Percentiles rank a stretch among this genome's conserved stretches.
Evolutionary conservation across 1,139 yeast species (phyloP).

Genomic region (Lodderomyces parapsilosis): DNA sequence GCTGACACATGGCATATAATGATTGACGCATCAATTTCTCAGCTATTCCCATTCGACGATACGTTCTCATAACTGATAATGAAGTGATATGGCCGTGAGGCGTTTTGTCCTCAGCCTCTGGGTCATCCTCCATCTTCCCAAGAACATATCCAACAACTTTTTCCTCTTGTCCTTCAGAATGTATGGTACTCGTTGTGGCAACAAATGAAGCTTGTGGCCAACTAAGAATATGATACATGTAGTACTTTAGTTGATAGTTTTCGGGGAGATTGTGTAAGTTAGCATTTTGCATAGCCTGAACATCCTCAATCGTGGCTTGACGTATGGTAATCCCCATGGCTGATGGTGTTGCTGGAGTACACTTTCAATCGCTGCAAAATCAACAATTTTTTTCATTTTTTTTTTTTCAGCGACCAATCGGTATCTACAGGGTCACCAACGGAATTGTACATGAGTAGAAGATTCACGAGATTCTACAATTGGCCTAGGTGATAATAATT

Average conservation of each 20-base stretch:
- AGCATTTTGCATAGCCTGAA: constrained; percentile 96
- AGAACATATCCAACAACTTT: constrained; percentile 91
- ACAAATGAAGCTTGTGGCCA: constrained; percentile 99
- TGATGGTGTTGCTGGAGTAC: constrained; percentile 1
- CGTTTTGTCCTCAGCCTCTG: constrained; percentile 65
- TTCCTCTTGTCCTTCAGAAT: constrained; percentile 42
- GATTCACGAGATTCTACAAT: no score
- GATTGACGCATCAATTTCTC: constrained; percentile 91
- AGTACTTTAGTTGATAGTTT: constrained; percentile 88
- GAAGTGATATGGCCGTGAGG: constrained; percentile 96
- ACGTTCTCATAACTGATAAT: constrained; percentile 90
- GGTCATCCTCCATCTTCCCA: constrained; percentile 96
- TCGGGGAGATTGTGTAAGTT: constrained; percentile 92
- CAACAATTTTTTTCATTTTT: not conserved
- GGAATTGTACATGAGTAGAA: no score
- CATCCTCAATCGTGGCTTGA: constrained; percentile 81
- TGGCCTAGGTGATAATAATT: no score
- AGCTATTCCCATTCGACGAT: constrained; percentile 93
- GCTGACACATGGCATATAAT: constrained; percentile 73
- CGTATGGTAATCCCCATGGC: constrained; percentile 83
- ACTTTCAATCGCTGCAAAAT: constrained; percentile 1
- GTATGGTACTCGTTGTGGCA: constrained; percentile 65
- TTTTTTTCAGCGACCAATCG: not conserved
- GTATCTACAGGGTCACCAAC: no score
- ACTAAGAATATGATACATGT: constrained; percentile 86